A percentile compares a stretch with the other conserved stretches of the same genome.
phyloP scores from a whole-genome alignment of 257 asterid species.

The Anisodus tanguticus region DNA sequence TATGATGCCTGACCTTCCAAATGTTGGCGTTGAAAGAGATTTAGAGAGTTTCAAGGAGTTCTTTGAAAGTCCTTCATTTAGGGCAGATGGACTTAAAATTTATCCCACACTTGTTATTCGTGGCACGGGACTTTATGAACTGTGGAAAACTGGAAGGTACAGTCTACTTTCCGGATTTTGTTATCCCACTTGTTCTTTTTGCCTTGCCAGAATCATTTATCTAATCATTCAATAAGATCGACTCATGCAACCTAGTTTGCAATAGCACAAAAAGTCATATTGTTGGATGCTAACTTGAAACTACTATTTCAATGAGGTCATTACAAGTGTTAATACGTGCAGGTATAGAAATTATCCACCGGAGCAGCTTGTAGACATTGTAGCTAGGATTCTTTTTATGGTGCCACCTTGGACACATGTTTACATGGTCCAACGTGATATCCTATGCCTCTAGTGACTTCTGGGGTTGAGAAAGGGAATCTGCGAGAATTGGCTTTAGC shows the following conservation, averaged over 20 bases:
- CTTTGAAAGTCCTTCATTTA: constrained; percentile 91
- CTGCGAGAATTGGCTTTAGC: constrained; percentile 97
- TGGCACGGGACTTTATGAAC: constrained; percentile 98
- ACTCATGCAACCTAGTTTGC: neutral
- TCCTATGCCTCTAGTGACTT: constrained; percentile 97
- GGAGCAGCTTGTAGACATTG: constrained; percentile 96
- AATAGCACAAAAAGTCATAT: neutral
- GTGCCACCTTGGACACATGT: constrained; percentile 99
- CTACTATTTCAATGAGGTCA: constrained; percentile 3
- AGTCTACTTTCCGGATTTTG: constrained; percentile 2
- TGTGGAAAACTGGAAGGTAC: constrained; percentile 99
- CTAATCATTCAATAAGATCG: neutral
- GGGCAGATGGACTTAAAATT: constrained; percentile 96
- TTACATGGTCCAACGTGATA: constrained; percentile 96
- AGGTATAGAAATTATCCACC: constrained; percentile 98
- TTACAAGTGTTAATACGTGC: constrained; percentile 28
- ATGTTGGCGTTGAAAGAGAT: constrained; percentile 98
- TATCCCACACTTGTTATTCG: constrained; percentile 98
- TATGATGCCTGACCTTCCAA: constrained; percentile 99
- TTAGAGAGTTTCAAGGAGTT: constrained; percentile 97
- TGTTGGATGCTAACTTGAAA: constrained; percentile 26
- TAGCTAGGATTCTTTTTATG: constrained; percentile 92
- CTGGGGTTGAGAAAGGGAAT: constrained; percentile 99
- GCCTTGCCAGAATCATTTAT: neutral
- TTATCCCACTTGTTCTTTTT: neutral